Base-by-base conservation (phyloP, 768 basidiomycete genomes). In the Calocybe gangraenosa region DNA sequence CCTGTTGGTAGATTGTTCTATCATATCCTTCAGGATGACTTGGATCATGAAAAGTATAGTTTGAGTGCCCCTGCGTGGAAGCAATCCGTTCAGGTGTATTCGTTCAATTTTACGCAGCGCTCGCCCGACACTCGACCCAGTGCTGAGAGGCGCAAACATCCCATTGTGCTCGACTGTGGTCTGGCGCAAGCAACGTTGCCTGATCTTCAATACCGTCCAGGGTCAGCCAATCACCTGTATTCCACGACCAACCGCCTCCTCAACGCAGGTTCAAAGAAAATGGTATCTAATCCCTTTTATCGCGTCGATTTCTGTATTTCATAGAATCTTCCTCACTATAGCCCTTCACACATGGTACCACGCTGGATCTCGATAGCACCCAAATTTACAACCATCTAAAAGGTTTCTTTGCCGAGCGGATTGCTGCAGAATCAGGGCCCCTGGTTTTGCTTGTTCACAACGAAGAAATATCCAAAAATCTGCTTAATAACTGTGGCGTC, bases 361-460 rank as follows among this genome's bases (percentile, higher is more conserved):
- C 58, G 1, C 56, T 59, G 36, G 43, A 45, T 7, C 44, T 64
- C 0, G 46, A 48, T 38, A 42, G 41, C 11, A 34, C 45, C 11
- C 49, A 49, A 2, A 51, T 65, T 30, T 48, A 48, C 17, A 37
- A 39, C 2, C 50, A 51, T 2, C 38, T 65, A 10, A 50, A 53
- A 30, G 44, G 45, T 14, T 48, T 65, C 17, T 65, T 69, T 37
- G 48, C 47, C 22, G 38, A 45, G 8, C 33, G 45, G 22, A 44
- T 45, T 3, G 18, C 38, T 2, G 35, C 22, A 7, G 33, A 14
- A 1, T 15, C 28, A 14, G 37, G 15, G 15, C 76, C 78, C 0
- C 55, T 70, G 40, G 52, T 81, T 19, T 56, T 82, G 4, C 65
- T 82, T 6, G 73, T 80, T 2, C 65, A 73, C 34, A 63, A 73